phyloP scores from a whole-genome alignment of 164 flowering plant genomes.

The Amborella trichopoda region DNA sequence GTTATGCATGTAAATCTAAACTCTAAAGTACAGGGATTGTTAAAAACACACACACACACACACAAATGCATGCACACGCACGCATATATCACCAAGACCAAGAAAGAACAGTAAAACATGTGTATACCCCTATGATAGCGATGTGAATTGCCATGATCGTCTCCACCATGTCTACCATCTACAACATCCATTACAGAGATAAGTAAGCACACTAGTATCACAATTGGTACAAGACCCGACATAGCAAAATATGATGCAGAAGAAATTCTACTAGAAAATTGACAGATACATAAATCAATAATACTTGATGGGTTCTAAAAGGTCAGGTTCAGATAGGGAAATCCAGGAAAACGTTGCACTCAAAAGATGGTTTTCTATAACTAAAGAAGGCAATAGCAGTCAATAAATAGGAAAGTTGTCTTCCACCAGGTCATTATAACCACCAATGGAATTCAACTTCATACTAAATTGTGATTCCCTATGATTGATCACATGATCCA shows the following conservation, averaged over 20 bases:
- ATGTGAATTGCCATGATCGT: conserved; percentile 57
- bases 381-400: too few relatives aligned
- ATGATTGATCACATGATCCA: too few relatives aligned
- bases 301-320: neutral
- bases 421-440: too few relatives aligned
- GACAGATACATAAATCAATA: neutral
- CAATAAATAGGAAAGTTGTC: too few relatives aligned
- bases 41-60: neutral
- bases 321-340: neutral
- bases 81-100: neutral
- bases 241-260: neutral
- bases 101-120: neutral
- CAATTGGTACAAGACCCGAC: neutral
- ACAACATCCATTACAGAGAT: conserved; percentile 3
- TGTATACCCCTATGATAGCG: conserved; percentile 63
- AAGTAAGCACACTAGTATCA: too few relatives aligned
- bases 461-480: too few relatives aligned
- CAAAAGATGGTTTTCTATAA: too few relatives aligned
- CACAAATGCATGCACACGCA: neutral
- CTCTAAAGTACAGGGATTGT: too few relatives aligned
- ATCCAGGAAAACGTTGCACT: neutral
- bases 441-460: too few relatives aligned
- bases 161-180: conserved; percentile 85
- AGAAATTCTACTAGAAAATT: neutral
- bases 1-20: neutral